phyloP scores from a whole-genome alignment of 805 yeast genomes.

The Danielia reshetovae region DNA sequence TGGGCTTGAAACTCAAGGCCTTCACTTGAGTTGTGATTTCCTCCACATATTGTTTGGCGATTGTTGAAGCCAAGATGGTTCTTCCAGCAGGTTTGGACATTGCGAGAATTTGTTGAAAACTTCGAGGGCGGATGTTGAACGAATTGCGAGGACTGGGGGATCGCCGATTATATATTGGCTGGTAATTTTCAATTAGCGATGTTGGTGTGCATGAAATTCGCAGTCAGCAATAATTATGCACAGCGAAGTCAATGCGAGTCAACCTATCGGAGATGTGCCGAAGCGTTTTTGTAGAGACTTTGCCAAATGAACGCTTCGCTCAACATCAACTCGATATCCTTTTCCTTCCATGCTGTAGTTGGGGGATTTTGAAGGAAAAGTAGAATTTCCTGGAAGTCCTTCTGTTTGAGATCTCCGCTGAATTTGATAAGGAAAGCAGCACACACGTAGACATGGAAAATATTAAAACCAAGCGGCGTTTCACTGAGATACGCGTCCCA shows the following conservation, averaged over 20 bases:
- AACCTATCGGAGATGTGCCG: conserved; percentile 68
- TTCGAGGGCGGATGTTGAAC: no score
- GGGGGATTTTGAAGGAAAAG: conserved; percentile 90
- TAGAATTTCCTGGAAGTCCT: conserved; percentile 94
- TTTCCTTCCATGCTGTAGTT: conserved; percentile 78
- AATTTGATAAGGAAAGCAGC: conserved; percentile 93
- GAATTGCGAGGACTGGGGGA: no score
- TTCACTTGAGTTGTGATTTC: conserved; percentile 64
- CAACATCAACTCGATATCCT: conserved; percentile 83
- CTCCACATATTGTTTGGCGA: conserved; percentile 75
- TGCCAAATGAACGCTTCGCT: conserved; percentile 99
- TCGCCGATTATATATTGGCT: no score
- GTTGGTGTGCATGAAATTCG: neutral
- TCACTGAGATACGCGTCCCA: conserved; percentile 94
- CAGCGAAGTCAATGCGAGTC: neutral
- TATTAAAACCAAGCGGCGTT: conserved; percentile 74
- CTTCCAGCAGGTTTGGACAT: conserved; percentile 56
- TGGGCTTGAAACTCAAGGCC: conserved; percentile 55
- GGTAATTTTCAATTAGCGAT: neutral
- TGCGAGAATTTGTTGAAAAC: neutral
- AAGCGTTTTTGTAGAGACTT: conserved; percentile 81
- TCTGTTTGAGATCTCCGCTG: conserved; percentile 68
- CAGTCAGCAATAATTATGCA: neutral
- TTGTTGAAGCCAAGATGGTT: conserved; percentile 81
- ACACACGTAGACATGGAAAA: conserved; percentile 94